Evolutionary conservation across 371 early-diverging fungal genomes (phyloP), one percentile per base, ranked within the genome.

Genomic region (Mucor racemosus): DNA sequence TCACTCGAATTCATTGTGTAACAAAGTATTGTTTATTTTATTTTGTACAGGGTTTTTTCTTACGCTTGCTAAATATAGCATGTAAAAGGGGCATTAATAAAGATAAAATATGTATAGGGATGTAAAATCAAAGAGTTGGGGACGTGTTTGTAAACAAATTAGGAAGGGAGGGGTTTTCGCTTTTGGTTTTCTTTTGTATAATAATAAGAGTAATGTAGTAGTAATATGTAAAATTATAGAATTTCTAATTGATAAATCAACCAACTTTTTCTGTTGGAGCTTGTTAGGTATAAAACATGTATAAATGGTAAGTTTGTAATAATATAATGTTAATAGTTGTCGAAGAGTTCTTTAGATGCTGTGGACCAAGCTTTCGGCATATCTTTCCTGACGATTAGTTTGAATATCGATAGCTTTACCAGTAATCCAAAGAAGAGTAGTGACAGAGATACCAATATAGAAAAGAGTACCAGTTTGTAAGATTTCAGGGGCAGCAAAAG

Each of bases 311-410:
- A n/a, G 26, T 26, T 44, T 8, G 17, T 3, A 3, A 9, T 10
- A 46, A 19, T 8, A 9, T 9, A 46, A 19, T 46, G 21, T 31
- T 35, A 60, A 26, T 38, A 9, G 38, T 38, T 38, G 7, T 38
- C 4, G 38, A 26, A 3, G 26, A n/a, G n/a, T n/a, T 26, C 26
- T 62, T 60, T 72, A 72, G 48, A 67, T 54, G 39, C 64, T 58
- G 58, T 67, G 54, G 10, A 54, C 67, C 7, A 48, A 39, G 14
- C 60, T 64, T 57, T 67, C 72, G 58, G 74, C 71, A 31, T 71
- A 74, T 42, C 64, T 63, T 38, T 74, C 74, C 65, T 71, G 65
- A 15, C 74, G 71, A 8, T 74, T 58, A 14, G 54, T 64, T 15
- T 71, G 55, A 33, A 65, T 40, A 58, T 74, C 74, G 15, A 74